Evolutionary conservation across 441 rosid species (phyloP).

Genomic region (Euphorbia celastroides): DNA sequence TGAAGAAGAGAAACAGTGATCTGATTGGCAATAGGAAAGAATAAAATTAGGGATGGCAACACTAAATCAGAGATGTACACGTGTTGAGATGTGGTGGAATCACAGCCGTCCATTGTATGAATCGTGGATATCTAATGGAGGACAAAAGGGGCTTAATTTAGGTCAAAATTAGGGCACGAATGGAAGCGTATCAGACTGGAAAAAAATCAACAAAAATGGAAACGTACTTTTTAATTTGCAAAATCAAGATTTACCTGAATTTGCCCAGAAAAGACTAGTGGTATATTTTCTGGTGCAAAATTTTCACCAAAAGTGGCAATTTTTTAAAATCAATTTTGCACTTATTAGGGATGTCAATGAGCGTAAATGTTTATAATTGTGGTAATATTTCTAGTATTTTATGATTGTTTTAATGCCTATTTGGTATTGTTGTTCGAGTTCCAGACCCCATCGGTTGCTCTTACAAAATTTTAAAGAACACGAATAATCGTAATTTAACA

Average conservation of each 20-base stretch:
- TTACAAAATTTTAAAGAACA: too few species aligned
- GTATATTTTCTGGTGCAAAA: background rate
- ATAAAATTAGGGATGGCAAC: slow-evolving; percentile 12
- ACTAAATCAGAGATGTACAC: slow-evolving; percentile 13
- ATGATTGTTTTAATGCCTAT: too few species aligned
- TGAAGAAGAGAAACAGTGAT: background rate
- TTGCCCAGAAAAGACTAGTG: background rate
- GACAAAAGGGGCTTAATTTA: background rate
- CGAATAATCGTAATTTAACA: too few species aligned
- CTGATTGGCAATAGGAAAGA: slow-evolving; percentile 1
- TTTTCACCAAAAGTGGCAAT: background rate
- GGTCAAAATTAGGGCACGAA: background rate
- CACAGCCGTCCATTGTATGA: slow-evolving; percentile 1
- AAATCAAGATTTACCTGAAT: background rate
- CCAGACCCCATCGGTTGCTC: too few species aligned
- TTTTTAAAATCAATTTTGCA: too few species aligned
- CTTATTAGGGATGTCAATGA: too few species aligned
- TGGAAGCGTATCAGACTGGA: background rate
- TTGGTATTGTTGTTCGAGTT: too few species aligned
- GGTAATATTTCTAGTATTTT: too few species aligned
- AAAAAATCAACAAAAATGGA: background rate
- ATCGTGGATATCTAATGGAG: background rate
- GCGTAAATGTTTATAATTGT: too few species aligned
- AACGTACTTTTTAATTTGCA: background rate
- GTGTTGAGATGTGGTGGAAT: background rate